Base-by-base conservation (phyloP, 2,329 filamentous ascomycete genomes). In the Ascochyta fabae region DNA sequence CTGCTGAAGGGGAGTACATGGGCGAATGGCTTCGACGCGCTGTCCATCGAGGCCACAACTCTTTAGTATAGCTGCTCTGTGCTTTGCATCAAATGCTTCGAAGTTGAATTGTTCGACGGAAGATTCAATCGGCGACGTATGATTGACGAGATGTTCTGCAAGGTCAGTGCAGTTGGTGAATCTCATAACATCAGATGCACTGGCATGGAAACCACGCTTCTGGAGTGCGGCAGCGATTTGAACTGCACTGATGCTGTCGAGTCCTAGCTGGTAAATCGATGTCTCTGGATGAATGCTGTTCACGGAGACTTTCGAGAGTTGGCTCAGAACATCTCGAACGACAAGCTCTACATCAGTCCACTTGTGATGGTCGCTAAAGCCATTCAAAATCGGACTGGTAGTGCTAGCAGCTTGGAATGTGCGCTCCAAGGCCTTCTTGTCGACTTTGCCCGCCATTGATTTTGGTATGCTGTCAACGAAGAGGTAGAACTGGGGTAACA, bases 201-300 rank as follows among this genome's bases (percentile, higher is more conserved):
- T 85, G 0, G 92, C 75, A 1, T 72, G 67, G 35, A 86, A 78
- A 0, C 86, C 87, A 16, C 81, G 67, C 35, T 81, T 83, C 16
- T 88, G 85, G 15, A 97, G 78, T 24, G 82, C 77, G 1, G 85
- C 82, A 0, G 92, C 90, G 9, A 96, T 80, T 67, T 96, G 92
- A 15, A 86, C 82, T 0, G 92, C 90, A 57, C 89, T 93, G 67
- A 98, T 95, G 70, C 93, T 97, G 74, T 97, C 93, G 3, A 97
- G 79, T 0, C 94, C 94, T n/a, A 96, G 84, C 54, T 89, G 87
- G 66, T 94, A 96, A 44, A 98, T 91, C 0, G 90, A 92, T 0
- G 86, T 91, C 9, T 83, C 70, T 12, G 80, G 81, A 3, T 71
- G 66, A 42, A 96, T 87, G 0, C 76, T 77, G 0, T 79, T 66